Conservation (phyloP, 2,329 filamentous ascomycete species). For the Penicillium sp. region DNA sequence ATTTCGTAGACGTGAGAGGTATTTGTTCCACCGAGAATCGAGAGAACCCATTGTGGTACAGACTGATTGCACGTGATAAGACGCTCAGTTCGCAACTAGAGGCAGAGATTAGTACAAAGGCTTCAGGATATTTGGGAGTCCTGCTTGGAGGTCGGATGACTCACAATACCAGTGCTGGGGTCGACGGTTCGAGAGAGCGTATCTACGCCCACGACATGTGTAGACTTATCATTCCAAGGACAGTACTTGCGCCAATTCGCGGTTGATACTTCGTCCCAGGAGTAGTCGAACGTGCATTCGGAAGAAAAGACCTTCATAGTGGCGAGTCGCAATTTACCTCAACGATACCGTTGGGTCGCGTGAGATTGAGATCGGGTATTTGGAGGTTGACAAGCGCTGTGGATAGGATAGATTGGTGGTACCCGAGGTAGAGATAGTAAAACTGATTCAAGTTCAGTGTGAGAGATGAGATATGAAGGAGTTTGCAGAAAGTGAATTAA, state of each 20-base stretch:
- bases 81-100: conserved; percentile 67
- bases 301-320: conserved; percentile 95
- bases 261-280: conserved; percentile 96
- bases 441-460: not conserved
- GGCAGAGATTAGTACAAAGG: conserved; percentile 10
- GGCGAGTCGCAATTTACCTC: conserved; percentile 10
- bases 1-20: conserved; percentile 91
- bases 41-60: conserved; percentile 59
- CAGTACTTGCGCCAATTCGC: conserved; percentile 99
- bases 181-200: conserved; percentile 74
- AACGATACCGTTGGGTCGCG: not conserved
- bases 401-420: not conserved
- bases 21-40: conserved; percentile 74
- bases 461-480: not conserved
- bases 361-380: not conserved
- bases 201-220: conserved; percentile 93
- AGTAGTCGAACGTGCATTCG: conserved; percentile 88
- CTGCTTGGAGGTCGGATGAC: conserved; percentile 28
- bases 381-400: not conserved
- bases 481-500: not conserved
- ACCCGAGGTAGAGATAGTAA: not conserved
- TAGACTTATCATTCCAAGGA: conserved; percentile 98
- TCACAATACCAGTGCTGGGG: conserved; percentile 63
- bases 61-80: conserved; percentile 53
- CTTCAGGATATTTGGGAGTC: not conserved